Evolutionary conservation across 192 early-diverging fungal species (phyloP), one percentile per base, ranked within the genome.

Genomic region (Coemansia furcata): DNA sequence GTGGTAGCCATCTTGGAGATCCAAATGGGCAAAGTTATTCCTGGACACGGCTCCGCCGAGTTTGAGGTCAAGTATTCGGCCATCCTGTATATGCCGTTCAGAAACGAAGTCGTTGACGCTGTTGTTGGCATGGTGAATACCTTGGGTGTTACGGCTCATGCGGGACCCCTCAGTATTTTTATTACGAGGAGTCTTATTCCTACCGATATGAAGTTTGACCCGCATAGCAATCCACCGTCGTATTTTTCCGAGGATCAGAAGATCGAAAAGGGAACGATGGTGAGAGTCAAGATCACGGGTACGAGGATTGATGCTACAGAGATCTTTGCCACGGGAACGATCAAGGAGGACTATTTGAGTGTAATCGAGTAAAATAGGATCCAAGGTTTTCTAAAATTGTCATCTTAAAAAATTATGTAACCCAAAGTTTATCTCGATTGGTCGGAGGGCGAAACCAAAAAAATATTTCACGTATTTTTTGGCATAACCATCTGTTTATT

Each of bases 51-150:
- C 11, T 85, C 90, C 19, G 95, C 96, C n/a, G 96, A 99, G 82
- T 99, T 95, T 69, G 86, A 87, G 37, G 89, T 99, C 46, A 76
- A 85, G 43, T 87, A 99, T 80, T 91, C 93, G 62, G 98, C 98
- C 4, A 92, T 99, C 73, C 92, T 99, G 3, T 96, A 98, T 67
- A 98, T 95, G 72, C 95, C 96, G 15, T 99, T 96, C 84, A 97
- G 92, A 66, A 93, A 94, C 55, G 93, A 98, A 81, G 98, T 99
- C 8, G 84, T 98, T 8, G 96, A 99, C 77, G 96, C 91, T 0
- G 86, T 94, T 6, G 91, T 94, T 1, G 92, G 89, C 0, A 90
- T 86, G 49, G 96, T 99, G 6, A 97, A 92, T 69, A 91, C 94
- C 89, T 89, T 96, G 82, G 97, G 97, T 21, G 95, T 99, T 72